phyloP scores from a whole-genome alignment of 768 basidiomycete genomes.

The Pleurotus tuoliensis region DNA sequence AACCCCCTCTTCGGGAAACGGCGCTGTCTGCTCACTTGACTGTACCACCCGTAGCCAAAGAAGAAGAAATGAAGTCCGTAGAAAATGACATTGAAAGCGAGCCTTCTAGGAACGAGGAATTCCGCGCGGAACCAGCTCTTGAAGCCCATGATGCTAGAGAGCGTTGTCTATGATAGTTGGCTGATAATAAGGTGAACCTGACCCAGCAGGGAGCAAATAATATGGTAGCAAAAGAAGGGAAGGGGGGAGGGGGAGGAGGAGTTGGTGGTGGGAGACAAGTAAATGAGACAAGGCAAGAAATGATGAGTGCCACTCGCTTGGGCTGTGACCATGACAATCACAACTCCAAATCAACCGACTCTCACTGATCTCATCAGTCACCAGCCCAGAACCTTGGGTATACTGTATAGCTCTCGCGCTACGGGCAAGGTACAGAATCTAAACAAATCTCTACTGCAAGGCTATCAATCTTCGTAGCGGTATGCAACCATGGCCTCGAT shows the following conservation, averaged over 20 bases:
- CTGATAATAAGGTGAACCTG: slow-evolving; percentile 34
- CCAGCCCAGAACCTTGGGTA: slow-evolving; percentile 4
- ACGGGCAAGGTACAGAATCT: background rate
- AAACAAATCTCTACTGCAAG: background rate
- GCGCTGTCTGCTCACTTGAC: slow-evolving; percentile 48
- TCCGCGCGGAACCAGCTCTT: slow-evolving; percentile 74
- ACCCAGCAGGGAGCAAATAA: slow-evolving; percentile 39
- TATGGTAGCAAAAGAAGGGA: slow-evolving; percentile 19
- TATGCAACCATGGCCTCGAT: slow-evolving; percentile 99
- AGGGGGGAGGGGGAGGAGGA: slow-evolving; percentile 16
- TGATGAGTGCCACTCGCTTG: slow-evolving; percentile 13
- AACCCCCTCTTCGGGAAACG: too few relatives aligned
- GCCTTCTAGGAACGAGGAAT: slow-evolving; percentile 57
- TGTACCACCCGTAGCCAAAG: slow-evolving; percentile 88
- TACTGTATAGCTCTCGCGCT: background rate
- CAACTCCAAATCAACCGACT: slow-evolving; percentile 10
- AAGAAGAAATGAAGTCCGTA: slow-evolving; percentile 72
- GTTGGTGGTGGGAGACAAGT: slow-evolving; percentile 17
- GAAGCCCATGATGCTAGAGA: slow-evolving; percentile 40
- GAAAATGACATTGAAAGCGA: slow-evolving; percentile 74
- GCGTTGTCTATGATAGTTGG: slow-evolving; percentile 10
- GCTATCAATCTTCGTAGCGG: slow-evolving; percentile 62
- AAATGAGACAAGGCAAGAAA: slow-evolving; percentile 20
- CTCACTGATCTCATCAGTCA: slow-evolving; percentile 11
- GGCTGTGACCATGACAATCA: slow-evolving; percentile 28